Conservation (phyloP, 805 yeast genomes). For the Pichia cephalocereana region DNA sequence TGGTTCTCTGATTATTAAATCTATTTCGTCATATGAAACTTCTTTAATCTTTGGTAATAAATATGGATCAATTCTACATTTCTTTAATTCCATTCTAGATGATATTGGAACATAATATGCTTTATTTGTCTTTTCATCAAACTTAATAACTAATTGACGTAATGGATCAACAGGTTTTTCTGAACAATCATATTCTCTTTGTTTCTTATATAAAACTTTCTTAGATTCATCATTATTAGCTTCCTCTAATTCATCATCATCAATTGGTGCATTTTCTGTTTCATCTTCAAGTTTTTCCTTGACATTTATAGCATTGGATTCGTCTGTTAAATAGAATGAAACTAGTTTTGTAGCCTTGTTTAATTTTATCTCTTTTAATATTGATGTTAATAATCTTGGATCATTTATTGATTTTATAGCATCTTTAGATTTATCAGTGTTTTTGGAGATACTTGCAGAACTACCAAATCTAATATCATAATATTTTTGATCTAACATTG, state of each 20-base stretch:
- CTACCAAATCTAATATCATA: slow-evolving; percentile 55
- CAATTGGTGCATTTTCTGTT: slow-evolving; percentile 36
- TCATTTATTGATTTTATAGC: slow-evolving; percentile 25
- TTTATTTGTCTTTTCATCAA: slow-evolving; percentile 42
- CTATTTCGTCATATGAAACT: slow-evolving; percentile 51
- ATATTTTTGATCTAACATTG: slow-evolving; percentile 76
- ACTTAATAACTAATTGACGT: slow-evolving; percentile 63
- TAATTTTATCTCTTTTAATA: slow-evolving; percentile 67
- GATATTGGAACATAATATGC: slow-evolving; percentile 73
- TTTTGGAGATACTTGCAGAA: slow-evolving; percentile 38
- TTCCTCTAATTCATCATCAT: slow-evolving; percentile 37
- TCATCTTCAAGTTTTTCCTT: slow-evolving; percentile 36
- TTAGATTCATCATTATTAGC: slow-evolving; percentile 25
- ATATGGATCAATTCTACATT: slow-evolving; percentile 65
- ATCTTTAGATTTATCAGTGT: slow-evolving; percentile 25
- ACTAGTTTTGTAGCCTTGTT: slow-evolving; percentile 65
- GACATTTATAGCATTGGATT: slow-evolving; percentile 32
- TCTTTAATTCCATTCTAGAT: slow-evolving; percentile 72
- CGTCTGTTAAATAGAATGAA: slow-evolving; percentile 49
- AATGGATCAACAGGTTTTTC: slow-evolving; percentile 34
- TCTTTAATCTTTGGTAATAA: slow-evolving; percentile 47
- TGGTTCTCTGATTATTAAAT: slow-evolving; percentile 60
- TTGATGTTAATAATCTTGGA: slow-evolving; percentile 42
- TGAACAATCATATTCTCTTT: slow-evolving; percentile 75
- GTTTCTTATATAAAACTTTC: slow-evolving; percentile 49